Percentiles rank a stretch among this genome's conserved stretches.
Conservation (phyloP, 345 rosid genomes). For the Garcia nutans region DNA sequence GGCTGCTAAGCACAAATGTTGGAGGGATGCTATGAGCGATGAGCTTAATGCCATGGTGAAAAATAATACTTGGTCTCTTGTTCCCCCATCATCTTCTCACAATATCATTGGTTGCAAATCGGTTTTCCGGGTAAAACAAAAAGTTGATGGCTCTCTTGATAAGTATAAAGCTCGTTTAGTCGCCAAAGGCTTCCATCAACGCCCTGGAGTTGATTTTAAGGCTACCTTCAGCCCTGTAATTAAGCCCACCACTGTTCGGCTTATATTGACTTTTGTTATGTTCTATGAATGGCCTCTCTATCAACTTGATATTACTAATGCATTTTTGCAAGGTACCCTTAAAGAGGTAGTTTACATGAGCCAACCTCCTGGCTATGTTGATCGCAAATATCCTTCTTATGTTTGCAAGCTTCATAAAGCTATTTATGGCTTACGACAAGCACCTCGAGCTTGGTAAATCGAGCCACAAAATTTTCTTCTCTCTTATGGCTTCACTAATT, state of each 20-base stretch:
- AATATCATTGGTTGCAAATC: constrained; percentile 11
- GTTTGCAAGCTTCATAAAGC: background rate
- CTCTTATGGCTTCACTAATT: too few relatives aligned
- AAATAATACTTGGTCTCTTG: constrained; percentile 1
- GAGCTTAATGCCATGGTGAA: background rate
- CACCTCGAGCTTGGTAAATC: background rate
- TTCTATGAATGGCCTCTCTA: background rate
- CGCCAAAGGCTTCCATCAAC: background rate
- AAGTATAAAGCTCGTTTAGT: background rate
- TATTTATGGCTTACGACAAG: background rate
- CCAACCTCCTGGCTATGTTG: background rate
- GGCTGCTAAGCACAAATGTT: background rate
- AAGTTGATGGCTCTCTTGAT: background rate
- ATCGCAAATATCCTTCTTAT: background rate
- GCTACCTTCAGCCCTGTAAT: constrained; percentile 7
- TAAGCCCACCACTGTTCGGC: background rate
- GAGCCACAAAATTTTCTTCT: too few relatives aligned
- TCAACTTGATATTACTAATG: constrained; percentile 4
- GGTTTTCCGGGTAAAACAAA: background rate
- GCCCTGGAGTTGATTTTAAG: background rate
- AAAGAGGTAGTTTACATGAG: constrained; percentile 10
- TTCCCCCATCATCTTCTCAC: background rate
- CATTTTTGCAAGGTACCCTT: background rate
- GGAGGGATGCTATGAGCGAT: background rate
- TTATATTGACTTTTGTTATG: background rate